Evolutionary conservation across 306 rosid genomes (phyloP), one percentile per base, ranked within the genome.

Genomic region (Quercus parvula): DNA sequence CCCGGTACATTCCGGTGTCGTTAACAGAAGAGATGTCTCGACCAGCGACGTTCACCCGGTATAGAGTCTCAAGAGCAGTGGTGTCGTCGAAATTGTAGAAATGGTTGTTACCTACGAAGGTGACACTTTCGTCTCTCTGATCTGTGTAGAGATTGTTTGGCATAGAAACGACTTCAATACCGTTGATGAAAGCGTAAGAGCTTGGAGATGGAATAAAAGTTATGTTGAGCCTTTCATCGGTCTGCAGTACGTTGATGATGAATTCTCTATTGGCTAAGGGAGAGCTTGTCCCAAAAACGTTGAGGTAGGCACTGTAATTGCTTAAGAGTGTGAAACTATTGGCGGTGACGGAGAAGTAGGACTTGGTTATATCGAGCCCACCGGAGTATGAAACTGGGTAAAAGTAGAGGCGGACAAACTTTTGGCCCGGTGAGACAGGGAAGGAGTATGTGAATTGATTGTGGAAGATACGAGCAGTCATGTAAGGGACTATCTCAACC

Each of bases 111-210:
- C 5, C 33, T 24, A 61, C 25, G 33, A 13, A 61, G 18, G 18
- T 25, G 8, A 25, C 68, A 6, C 19, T 4, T 15, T 20, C 5
- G 6, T 2, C 0, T 0, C 1, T 9, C 13, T 6, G 55, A 5
- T 8, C 19, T 5, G 76, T 78, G 78, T 83, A 83, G 12, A 79
- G 81, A 59, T 54, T 11, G 5, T 41, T 1, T 1, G 83, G 83
- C 83, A 83, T 75, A 17, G 80, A 75, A 2, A 61, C 68, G 13
- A 83, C 38, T 64, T 78, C 77, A 4, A 83, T 78, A 6, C 78
- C 81, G 12, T 24, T 83, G 69, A 83, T 41, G 56, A 79, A 75
- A 8, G 86, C 83, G 35, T 69, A 44, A 0, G 75, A 74, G 15
- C 31, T 70, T 2, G 75, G 61, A 67, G 25, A 70, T 5, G 83